These are phyloP conservation scores for Neurospora tetrasperma DNA, from an alignment of 495 filamentous ascomycete species.

Conservation along the genomic window DNA sequence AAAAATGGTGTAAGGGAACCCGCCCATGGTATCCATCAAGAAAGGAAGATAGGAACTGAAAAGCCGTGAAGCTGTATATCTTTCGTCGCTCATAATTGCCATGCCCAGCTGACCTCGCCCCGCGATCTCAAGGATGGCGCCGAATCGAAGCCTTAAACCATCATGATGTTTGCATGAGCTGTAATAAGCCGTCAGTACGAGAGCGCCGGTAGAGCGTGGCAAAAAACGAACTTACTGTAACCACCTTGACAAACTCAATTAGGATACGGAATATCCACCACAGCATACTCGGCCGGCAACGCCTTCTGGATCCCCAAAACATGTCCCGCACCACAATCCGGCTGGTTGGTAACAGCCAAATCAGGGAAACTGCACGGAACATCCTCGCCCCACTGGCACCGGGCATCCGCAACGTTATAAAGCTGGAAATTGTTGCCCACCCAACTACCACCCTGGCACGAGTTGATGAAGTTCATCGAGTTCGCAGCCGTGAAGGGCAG, in stretches of 20 bases:
- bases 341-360: conserved; percentile 19
- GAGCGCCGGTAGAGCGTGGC: too few species aligned
- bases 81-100: fast-evolving
- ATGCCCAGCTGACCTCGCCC: fast-evolving
- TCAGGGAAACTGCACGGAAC: conserved; percentile 25
- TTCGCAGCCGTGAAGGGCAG: conserved; percentile 33
- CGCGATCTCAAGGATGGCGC: not conserved
- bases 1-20: not conserved
- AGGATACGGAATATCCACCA: not conserved
- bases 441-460: conserved; percentile 23
- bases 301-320: not conserved
- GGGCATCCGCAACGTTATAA: conserved; percentile 28
- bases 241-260: not conserved
- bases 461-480: conserved; percentile 32
- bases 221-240: not conserved
- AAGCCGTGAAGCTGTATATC: not conserved
- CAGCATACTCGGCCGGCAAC: not conserved
- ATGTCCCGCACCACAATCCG: not conserved
- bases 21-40: not conserved
- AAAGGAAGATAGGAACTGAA: not conserved
- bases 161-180: not conserved
- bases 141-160: not conserved
- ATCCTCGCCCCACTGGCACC: conserved; percentile 29
- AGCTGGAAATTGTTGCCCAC: conserved; percentile 26
- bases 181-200: not conserved